phyloP scores from a whole-genome alignment of 2,329 filamentous ascomycete species.

The Penicillium psychrosexuale region DNA sequence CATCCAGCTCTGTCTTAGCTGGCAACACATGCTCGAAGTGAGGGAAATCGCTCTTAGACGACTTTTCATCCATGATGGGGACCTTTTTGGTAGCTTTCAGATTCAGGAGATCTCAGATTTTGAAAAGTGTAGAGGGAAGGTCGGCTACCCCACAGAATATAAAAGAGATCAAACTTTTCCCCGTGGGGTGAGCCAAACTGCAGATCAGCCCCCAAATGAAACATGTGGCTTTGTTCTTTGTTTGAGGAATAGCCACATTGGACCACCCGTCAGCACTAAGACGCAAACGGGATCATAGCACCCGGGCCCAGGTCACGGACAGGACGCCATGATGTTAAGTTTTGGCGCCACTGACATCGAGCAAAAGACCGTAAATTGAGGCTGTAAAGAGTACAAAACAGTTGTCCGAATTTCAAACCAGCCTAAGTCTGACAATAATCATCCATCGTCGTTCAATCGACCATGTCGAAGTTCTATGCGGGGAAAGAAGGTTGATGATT shows the following conservation, averaged over 20 bases:
- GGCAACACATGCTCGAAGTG: conserved; percentile 5
- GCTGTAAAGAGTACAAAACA: background rate
- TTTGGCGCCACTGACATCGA: background rate
- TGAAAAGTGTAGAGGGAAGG: background rate
- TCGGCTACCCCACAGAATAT: conserved; percentile 1
- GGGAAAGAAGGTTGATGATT: background rate
- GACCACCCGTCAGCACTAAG: conserved; percentile 5
- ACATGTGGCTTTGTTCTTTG: background rate
- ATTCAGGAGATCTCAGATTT: background rate
- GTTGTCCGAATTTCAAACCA: background rate
- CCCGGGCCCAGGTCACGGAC: background rate
- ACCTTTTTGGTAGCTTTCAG: background rate
- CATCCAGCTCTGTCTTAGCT: background rate
- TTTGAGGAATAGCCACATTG: background rate
- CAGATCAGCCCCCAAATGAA: conserved; percentile 4
- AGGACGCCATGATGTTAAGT: background rate
- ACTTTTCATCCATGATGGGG: conserved; percentile 13
- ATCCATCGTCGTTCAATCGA: background rate
- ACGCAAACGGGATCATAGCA: background rate
- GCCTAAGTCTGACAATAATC: background rate
- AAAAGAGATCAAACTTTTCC: background rate
- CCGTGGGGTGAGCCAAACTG: conserved; percentile 4
- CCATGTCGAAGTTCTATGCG: background rate
- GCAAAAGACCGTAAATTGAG: background rate
- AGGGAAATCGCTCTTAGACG: background rate